phyloP scores from a whole-genome alignment of 495 filamentous ascomycete species.

The Hyaloscypha variabilis region DNA sequence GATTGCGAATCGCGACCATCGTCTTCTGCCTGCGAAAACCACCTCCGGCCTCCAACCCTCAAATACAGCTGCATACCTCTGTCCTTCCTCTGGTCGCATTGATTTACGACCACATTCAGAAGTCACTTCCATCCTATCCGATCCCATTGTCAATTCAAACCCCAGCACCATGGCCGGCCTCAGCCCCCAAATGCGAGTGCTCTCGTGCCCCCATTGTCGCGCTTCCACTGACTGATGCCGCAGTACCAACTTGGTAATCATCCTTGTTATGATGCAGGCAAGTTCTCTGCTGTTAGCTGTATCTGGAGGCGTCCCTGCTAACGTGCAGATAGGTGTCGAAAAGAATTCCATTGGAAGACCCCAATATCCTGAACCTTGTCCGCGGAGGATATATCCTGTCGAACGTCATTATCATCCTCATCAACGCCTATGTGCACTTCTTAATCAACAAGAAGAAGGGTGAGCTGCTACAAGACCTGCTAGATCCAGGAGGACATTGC shows the following conservation, averaged over 20 bases:
- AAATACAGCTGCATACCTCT: constrained; percentile 1
- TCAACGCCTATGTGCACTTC: constrained; percentile 81
- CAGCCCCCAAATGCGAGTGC: constrained; percentile 51
- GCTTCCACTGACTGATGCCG: constrained; percentile 11
- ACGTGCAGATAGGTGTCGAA: constrained; percentile 60
- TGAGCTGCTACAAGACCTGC: constrained; percentile 42
- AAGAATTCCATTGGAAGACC: constrained; percentile 93
- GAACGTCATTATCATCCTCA: constrained; percentile 81
- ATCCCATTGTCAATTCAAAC: not conserved
- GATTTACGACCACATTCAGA: constrained; percentile 17
- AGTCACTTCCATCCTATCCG: not conserved
- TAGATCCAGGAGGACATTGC: not conserved
- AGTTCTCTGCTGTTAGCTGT: too few species aligned
- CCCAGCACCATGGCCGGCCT: constrained; percentile 45
- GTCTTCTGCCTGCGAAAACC: constrained; percentile 3
- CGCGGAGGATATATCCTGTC: constrained; percentile 83
- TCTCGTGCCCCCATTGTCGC: not conserved
- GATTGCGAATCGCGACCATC: constrained; percentile 12
- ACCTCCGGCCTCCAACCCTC: not conserved
- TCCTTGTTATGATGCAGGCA: constrained; percentile 94
- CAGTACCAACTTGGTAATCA: constrained; percentile 92
- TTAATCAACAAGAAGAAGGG: constrained; percentile 95
- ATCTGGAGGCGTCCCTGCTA: too few species aligned
- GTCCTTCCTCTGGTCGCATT: constrained; percentile 22
- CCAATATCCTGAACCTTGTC: constrained; percentile 78